Base-by-base conservation (phyloP, 164 flowering plant genomes). In the Aristolochia fimbriata region DNA sequence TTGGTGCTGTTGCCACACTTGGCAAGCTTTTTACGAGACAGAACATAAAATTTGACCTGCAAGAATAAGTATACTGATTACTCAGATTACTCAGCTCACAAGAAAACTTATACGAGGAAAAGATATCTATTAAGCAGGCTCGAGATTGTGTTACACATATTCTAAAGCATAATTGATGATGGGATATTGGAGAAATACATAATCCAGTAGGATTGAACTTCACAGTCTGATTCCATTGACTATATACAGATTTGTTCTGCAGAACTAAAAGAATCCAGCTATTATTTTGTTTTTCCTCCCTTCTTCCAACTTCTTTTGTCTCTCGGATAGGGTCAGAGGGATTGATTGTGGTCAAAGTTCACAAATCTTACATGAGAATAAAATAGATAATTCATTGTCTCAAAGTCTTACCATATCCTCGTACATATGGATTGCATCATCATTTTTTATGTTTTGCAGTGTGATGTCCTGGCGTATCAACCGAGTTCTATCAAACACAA, bases 381-480 rank as follows among this genome's bases (percentile, higher is more conserved):
- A 31, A 30, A 11, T 27, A 14, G n/a, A 27, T 15, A 2, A 5
- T 27, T 27, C 30, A 27, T 27, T 5, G 31, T 55, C 20, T 7
- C 14, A 51, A 52, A 14, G 12, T n/a, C 47, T 50, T 81, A 87
- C 97, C 86, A 90, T 85, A 71, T 81, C 73, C 73, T 90, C 95
- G 62, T 82, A 84, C 83, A 84, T 76, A 54, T 57, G 49, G 53
- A 82, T 68, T 53, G 68, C 88, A 75, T 70, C 76, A 51, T 76
- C 74, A 67, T 70, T 69, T 54, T 63, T 65, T 49, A 87, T 73
- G 71, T 77, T 84, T 67, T 92, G 98, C 84, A 92, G 83, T 76
- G 79, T 75, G 33, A 92, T 82, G 72, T 92, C 98, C 76, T 92
- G 98, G 59, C 98, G 80, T 58, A 89, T 85, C 43, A 93, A 87